phyloP scores from a whole-genome alignment of 108 stramenopile species.

The Stephanodiscus minutulus region DNA sequence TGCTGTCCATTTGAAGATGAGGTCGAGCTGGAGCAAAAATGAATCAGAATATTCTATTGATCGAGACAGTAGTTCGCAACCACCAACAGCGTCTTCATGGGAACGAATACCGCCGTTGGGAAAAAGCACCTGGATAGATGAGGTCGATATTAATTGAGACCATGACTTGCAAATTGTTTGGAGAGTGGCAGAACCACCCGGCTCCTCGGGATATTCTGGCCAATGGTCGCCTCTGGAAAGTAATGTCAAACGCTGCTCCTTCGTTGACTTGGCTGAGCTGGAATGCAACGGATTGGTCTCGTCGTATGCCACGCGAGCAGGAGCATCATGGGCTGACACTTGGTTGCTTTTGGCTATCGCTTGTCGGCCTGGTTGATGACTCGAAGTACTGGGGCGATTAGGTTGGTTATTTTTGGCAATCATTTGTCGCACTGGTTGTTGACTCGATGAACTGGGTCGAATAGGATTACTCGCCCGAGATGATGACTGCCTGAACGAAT shows the following conservation, averaged over 20 bases:
- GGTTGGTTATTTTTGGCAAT: slow-evolving; percentile 14
- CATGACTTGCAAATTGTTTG: slow-evolving; percentile 67
- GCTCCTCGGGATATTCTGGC: slow-evolving; percentile 90
- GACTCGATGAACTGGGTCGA: slow-evolving; percentile 17
- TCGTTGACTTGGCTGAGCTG: slow-evolving; percentile 29
- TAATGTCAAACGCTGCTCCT: slow-evolving; percentile 27
- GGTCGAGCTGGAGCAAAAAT: slow-evolving; percentile 69
- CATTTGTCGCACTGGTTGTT: neutral
- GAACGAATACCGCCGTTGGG: slow-evolving; percentile 70
- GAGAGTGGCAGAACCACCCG: slow-evolving; percentile 42
- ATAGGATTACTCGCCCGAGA: slow-evolving; percentile 14
- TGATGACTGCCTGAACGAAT: slow-evolving; percentile 12
- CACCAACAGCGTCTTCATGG: slow-evolving; percentile 73
- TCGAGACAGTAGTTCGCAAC: slow-evolving; percentile 61
- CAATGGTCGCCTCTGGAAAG: slow-evolving; percentile 45
- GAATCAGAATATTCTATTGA: slow-evolving; percentile 61
- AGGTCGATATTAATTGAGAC: slow-evolving; percentile 52
- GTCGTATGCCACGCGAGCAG: neutral
- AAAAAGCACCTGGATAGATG: slow-evolving; percentile 58
- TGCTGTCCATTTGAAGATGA: slow-evolving; percentile 77
- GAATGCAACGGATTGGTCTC: slow-evolving; percentile 35
- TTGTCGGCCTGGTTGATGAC: neutral
- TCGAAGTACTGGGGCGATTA: slow-evolving; percentile 14
- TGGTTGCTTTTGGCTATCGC: neutral
- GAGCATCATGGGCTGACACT: neutral